Base-by-base conservation (phyloP, 306 rosid genomes). In the Datisca glomerata region DNA sequence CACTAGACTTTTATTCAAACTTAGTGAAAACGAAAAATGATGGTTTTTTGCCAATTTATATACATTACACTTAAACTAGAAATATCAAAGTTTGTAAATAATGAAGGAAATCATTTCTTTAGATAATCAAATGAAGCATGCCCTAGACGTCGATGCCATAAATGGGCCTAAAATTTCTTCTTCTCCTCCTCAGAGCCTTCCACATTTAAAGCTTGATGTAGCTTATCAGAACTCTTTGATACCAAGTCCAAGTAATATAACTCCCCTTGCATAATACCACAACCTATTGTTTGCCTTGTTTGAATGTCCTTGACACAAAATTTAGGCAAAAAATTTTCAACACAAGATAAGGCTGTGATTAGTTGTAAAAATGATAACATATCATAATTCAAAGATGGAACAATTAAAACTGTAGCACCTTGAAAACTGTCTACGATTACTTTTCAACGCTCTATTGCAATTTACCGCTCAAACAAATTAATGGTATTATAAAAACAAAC, bases 101-200 rank as follows among this genome's bases (percentile, higher is more conserved):
- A 45, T 7, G 2, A 13, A 14, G 35, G 12, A 45, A 45, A 24
- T 43, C 12, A 24, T 23, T 45, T 45, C 2, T 45, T 45, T 3
- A 24, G 9, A 14, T 53, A 53, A 5, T 41, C 10, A 29, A 53
- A 53, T 1, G 41, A 41, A 13, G 31, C 16, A 42, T 41, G 47
- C 21, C 40, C 58, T 2, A 51, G 38, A 6, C 7, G 28, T 11
- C 38, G 8, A 52, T 39, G 24, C 39, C 58, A 52, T 15, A 52
- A 21, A 37, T 24, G 24, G 0, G 40, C 19, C 1, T 39, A 23
- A 21, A 0, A 27, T 5, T 52, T 25, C 19, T 23, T 17, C 8
- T 24, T 14, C 3, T 16, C 22, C 18, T 6, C 21, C 5, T 38
- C 6, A 37, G 38, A 40, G 15, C 37, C 12, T 13, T 51, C 25